Conservation (phyloP, 1,139 yeast species). For the Pichia sp. region DNA sequence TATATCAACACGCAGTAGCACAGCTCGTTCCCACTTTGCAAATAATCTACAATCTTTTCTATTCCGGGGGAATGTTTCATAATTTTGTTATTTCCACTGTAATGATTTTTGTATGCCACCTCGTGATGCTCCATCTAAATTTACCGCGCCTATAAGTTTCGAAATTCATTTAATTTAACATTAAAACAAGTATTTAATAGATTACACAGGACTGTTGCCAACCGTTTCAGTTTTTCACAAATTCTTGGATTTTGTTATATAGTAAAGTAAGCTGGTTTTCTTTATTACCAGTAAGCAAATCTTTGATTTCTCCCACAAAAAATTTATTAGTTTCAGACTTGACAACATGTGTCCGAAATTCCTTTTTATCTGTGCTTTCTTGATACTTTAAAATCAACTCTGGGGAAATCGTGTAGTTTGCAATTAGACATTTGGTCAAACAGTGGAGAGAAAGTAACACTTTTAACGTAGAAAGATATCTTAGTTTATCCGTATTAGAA, state of each 20-base stretch:
- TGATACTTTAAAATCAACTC: conserved; percentile 26
- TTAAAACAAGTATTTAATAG: too few relatives aligned
- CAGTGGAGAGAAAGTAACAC: conserved; percentile 26
- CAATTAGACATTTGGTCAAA: conserved; percentile 28
- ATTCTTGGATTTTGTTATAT: conserved; percentile 8
- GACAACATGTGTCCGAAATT: conserved; percentile 1
- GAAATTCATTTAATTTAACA: too few relatives aligned
- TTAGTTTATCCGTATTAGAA: conserved; percentile 18
- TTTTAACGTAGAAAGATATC: conserved; percentile 28
- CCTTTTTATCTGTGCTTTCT: conserved; percentile 16
- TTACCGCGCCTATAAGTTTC: too few relatives aligned
- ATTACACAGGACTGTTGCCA: too few relatives aligned
- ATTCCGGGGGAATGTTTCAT: too few relatives aligned
- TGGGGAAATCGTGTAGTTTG: conserved; percentile 30
- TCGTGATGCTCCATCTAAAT: too few relatives aligned
- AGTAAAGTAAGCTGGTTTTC: conserved; percentile 12
- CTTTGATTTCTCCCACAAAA: conserved; percentile 12
- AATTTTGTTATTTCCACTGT: too few relatives aligned
- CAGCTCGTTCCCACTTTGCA: too few relatives aligned
- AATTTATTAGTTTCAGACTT: background rate
- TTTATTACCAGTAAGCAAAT: conserved; percentile 6
- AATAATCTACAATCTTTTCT: too few relatives aligned
- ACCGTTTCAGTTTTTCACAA: conserved; percentile 1
- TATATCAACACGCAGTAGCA: too few relatives aligned
- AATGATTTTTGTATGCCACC: too few relatives aligned